Percentiles rank a stretch among this genome's conserved stretches.
These are phyloP conservation scores for Aspergillus steynii DNA, from an alignment of 495 filamentous ascomycete genomes.

Conservation along the genomic window DNA sequence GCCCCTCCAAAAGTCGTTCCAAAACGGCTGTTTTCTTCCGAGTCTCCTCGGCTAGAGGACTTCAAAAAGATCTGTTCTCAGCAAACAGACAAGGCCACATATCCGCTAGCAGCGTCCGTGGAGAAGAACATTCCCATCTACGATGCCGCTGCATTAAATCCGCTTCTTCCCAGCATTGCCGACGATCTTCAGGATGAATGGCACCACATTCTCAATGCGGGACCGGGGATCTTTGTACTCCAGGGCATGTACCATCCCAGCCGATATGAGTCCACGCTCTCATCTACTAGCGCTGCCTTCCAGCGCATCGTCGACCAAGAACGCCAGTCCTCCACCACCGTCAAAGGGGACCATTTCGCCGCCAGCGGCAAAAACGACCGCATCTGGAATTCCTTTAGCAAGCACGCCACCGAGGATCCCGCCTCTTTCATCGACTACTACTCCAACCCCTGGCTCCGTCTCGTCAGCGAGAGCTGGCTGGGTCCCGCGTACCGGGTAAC, in stretches of 20 bases:
- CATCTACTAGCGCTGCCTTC: slow-evolving; percentile 42
- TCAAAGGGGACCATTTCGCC: slow-evolving; percentile 58
- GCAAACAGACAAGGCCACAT: slow-evolving; percentile 31
- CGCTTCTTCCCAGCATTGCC: slow-evolving; percentile 17
- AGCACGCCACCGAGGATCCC: slow-evolving; percentile 49
- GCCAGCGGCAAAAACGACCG: slow-evolving; percentile 47
- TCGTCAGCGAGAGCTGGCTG: slow-evolving; percentile 49
- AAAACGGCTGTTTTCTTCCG: slow-evolving; percentile 26
- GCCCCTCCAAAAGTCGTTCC: slow-evolving; percentile 17
- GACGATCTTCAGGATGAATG: slow-evolving; percentile 53
- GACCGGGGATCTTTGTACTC: slow-evolving; percentile 55
- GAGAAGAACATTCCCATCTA: slow-evolving; percentile 55
- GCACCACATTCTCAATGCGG: slow-evolving; percentile 51
- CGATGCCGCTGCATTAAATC: slow-evolving; percentile 33
- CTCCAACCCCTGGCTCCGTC: slow-evolving; percentile 51
- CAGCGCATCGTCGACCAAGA: slow-evolving; percentile 46
- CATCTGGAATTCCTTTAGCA: slow-evolving; percentile 61
- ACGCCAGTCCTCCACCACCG: slow-evolving; percentile 11
- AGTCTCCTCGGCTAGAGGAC: slow-evolving; percentile 29
- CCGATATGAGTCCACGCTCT: slow-evolving; percentile 32
- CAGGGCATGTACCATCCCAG: slow-evolving; percentile 41
- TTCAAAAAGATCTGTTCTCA: slow-evolving; percentile 47
- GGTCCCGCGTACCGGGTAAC: slow-evolving; percentile 55
- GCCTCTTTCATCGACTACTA: slow-evolving; percentile 52
- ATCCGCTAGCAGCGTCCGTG: slow-evolving; percentile 44